Evolutionary conservation across 768 basidiomycete species (phyloP).

Genomic region (Tulasnella sp.): DNA sequence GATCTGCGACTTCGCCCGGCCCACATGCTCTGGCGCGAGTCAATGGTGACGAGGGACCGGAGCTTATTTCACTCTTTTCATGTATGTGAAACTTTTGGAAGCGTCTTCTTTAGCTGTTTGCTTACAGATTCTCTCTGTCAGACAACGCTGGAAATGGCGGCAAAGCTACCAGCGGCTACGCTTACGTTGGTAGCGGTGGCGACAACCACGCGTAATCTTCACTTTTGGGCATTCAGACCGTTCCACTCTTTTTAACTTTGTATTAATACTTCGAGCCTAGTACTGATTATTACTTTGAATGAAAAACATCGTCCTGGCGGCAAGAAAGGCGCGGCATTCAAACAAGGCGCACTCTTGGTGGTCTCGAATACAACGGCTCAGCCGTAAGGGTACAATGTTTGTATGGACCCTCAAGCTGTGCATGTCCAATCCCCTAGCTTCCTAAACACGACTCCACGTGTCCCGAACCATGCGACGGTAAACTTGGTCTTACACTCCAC

Average conservation of each 20-base stretch:
- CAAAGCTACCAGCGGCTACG: not conserved
- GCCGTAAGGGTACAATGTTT: not conserved
- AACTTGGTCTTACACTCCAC: not conserved
- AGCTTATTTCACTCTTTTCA: slow-evolving; percentile 5
- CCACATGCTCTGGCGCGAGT: not conserved
- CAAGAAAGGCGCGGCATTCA: too few relatives aligned
- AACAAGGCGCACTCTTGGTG: too few relatives aligned
- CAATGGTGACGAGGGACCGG: not conserved
- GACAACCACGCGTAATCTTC: not conserved
- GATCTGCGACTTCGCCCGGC: not conserved
- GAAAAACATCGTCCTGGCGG: not conserved
- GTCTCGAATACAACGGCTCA: too few relatives aligned
- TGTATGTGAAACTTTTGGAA: not conserved
- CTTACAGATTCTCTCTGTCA: not conserved
- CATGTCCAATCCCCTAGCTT: not conserved
- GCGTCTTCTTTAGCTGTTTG: not conserved
- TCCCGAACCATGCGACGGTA: not conserved
- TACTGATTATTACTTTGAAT: not conserved
- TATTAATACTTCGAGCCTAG: too few relatives aligned
- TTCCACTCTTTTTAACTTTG: not conserved
- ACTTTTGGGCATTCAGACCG: not conserved
- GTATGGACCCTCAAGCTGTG: not conserved
- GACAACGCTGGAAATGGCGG: slow-evolving; percentile 8
- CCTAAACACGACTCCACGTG: not conserved
- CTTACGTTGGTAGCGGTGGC: not conserved